Evolutionary conservation across 129 eudicot genomes (phyloP).

Genomic region (Flaveria robusta): DNA sequence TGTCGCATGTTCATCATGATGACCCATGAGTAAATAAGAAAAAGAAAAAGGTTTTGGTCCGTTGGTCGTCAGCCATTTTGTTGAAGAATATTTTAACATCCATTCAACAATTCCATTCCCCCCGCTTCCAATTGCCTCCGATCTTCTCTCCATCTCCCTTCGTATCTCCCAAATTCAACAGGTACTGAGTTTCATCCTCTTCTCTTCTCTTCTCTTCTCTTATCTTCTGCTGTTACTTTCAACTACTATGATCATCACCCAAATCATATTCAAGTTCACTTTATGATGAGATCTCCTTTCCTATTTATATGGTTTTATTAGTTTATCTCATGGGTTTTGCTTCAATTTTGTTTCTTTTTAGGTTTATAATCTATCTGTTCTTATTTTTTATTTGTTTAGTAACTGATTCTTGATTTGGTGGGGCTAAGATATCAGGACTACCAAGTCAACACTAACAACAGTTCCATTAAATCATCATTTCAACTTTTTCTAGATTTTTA

Average conservation of each 20-base stretch:
- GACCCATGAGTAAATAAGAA: not conserved
- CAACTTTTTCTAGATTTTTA: constrained; percentile 1
- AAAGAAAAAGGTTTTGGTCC: constrained; percentile 22
- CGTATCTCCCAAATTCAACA: constrained; percentile 21
- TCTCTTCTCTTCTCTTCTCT: not conserved
- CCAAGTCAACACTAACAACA: constrained; percentile 14
- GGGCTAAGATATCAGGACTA: constrained; percentile 6
- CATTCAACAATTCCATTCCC: constrained; percentile 30
- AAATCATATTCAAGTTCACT: not conserved
- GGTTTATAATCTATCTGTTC: constrained; percentile 11
- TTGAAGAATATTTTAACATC: constrained; percentile 8
- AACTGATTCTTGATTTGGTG: constrained; percentile 9
- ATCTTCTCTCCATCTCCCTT: constrained; percentile 30
- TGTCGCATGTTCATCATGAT: no score
- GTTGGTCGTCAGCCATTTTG: constrained; percentile 27
- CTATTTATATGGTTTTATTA: not conserved
- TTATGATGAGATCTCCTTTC: not conserved
- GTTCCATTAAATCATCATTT: constrained; percentile 10
- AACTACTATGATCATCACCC: not conserved
- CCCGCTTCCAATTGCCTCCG: constrained; percentile 21
- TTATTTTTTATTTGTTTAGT: constrained; percentile 20
- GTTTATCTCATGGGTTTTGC: constrained; percentile 6
- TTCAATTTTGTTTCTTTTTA: constrained; percentile 6
- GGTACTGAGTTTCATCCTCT: constrained; percentile 16
- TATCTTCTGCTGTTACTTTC: no score